Conservation (phyloP, 257 asterid species). For the Penstemon newberryi region DNA sequence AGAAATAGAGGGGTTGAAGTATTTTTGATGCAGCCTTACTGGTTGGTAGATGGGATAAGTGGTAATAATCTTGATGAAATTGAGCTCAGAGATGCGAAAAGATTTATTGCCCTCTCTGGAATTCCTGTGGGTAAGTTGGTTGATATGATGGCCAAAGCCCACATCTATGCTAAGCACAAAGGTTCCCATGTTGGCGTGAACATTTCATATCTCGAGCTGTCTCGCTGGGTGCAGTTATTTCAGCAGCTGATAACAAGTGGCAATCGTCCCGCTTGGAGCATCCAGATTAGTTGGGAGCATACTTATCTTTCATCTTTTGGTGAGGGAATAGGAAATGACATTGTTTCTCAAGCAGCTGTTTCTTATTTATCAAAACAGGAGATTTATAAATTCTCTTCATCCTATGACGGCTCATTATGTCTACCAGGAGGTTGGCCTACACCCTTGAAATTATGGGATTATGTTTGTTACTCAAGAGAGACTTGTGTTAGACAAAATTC, state of each 20-base stretch:
- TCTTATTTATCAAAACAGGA: constrained; percentile 47
- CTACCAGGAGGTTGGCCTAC: constrained; percentile 94
- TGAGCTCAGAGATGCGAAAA: constrained; percentile 72
- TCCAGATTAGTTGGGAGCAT: constrained; percentile 86
- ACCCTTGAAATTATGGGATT: constrained; percentile 73
- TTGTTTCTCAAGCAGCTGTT: constrained; percentile 52
- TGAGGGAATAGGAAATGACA: constrained; percentile 57
- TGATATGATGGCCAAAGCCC: constrained; percentile 84
- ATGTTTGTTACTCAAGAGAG: constrained; percentile 57
- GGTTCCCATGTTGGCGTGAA: constrained; percentile 55
- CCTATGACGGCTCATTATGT: constrained; percentile 49
- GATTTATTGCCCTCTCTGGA: constrained; percentile 74
- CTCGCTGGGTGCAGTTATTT: constrained; percentile 88
- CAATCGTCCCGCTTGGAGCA: constrained; percentile 75
- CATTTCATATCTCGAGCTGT: constrained; percentile 86
- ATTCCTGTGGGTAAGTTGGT: constrained; percentile 69
- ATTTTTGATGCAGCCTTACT: constrained; percentile 69
- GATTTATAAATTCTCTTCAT: constrained; percentile 39
- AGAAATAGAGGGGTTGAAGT: constrained; percentile 94
- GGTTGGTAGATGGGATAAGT: constrained; percentile 49
- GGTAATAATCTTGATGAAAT: constrained; percentile 35
- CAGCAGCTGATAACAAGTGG: constrained; percentile 71
- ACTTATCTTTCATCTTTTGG: constrained; percentile 89
- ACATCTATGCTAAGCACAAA: constrained; percentile 68
- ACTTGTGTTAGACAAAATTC: constrained; percentile 66